Evolutionary conservation across 805 yeast genomes (phyloP).

Genomic region (Scheffersomyces spartinae): DNA sequence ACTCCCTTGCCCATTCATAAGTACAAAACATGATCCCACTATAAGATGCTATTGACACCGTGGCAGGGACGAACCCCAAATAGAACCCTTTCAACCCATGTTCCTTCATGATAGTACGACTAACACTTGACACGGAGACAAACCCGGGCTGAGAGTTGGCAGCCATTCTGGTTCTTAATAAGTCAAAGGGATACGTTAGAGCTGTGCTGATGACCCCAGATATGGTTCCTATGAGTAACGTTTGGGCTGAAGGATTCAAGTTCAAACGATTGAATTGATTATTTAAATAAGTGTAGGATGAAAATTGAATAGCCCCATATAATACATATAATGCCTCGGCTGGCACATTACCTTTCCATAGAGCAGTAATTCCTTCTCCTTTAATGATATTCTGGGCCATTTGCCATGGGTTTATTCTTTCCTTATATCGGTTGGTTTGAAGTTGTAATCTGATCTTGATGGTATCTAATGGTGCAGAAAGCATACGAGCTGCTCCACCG

Average conservation of each 20-base stretch:
- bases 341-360: conserved; percentile 97
- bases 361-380: conserved; percentile 59
- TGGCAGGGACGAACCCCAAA: conserved; percentile 37
- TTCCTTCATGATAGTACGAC: conserved; percentile 12
- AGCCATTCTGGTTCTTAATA: conserved; percentile 77
- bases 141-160: conserved; percentile 37
- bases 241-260: conserved; percentile 28
- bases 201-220: conserved; percentile 71
- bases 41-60: conserved; percentile 54
- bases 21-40: conserved; percentile 69
- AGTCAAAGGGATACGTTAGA: conserved; percentile 79
- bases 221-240: conserved; percentile 54
- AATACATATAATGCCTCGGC: conserved; percentile 78
- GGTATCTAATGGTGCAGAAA: conserved; percentile 72
- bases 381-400: conserved; percentile 25
- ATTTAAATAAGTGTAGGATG: conserved; percentile 52
- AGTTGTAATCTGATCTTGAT: conserved; percentile 68
- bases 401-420: conserved; percentile 4
- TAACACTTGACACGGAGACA: conserved; percentile 18
- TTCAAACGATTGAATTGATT: conserved; percentile 15
- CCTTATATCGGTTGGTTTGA: conserved; percentile 18
- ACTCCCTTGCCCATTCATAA: conserved; percentile 42
- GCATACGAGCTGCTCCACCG: conserved; percentile 46
- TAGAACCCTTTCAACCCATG: conserved; percentile 37
- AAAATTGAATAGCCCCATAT: conserved; percentile 81